Conservation (phyloP, 1,284 basidiomycete genomes). For the Rhodotorula sp. region DNA sequence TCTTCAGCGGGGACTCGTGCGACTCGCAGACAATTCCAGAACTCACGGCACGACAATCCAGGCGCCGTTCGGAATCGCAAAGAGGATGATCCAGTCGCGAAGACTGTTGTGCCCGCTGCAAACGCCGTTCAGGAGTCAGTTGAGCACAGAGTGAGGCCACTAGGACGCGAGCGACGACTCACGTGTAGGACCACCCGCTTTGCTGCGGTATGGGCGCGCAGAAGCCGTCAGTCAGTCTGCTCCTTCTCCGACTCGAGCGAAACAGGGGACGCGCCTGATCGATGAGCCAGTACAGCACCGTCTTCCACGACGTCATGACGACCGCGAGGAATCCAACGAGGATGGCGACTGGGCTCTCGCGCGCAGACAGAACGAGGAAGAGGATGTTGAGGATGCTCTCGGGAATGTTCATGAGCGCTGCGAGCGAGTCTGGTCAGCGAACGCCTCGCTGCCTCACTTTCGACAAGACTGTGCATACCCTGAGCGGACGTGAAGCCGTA, state of each 20-base stretch:
- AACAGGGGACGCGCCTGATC: slow-evolving; percentile 6
- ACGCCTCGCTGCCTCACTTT: no score
- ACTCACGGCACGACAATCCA: slow-evolving; percentile 38
- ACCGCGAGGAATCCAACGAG: slow-evolving; percentile 72
- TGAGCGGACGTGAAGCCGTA: slow-evolving; percentile 68
- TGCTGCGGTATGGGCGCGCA: not conserved
- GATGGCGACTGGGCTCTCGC: slow-evolving; percentile 59
- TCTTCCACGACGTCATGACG: slow-evolving; percentile 59
- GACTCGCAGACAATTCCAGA: no score
- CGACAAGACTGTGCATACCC: slow-evolving; percentile 59
- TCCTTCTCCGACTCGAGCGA: not conserved
- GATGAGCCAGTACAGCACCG: slow-evolving; percentile 39
- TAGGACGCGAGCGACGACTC: not conserved
- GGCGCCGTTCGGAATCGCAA: slow-evolving; percentile 33
- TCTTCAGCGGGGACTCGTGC: not conserved
- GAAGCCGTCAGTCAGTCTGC: not conserved
- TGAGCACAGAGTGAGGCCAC: not conserved
- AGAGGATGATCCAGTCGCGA: slow-evolving; percentile 25
- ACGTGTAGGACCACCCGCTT: slow-evolving; percentile 20
- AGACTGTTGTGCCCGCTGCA: slow-evolving; percentile 31
- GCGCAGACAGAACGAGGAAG: slow-evolving; percentile 74
- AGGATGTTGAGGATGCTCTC: slow-evolving; percentile 70
- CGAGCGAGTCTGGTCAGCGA: slow-evolving; percentile 46
- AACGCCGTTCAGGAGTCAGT: not conserved
- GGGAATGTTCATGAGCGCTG: slow-evolving; percentile 72